These are phyloP conservation scores for Psilocybe mexicana DNA, from an alignment of 1,284 basidiomycete genomes.

Conservation along the genomic window DNA sequence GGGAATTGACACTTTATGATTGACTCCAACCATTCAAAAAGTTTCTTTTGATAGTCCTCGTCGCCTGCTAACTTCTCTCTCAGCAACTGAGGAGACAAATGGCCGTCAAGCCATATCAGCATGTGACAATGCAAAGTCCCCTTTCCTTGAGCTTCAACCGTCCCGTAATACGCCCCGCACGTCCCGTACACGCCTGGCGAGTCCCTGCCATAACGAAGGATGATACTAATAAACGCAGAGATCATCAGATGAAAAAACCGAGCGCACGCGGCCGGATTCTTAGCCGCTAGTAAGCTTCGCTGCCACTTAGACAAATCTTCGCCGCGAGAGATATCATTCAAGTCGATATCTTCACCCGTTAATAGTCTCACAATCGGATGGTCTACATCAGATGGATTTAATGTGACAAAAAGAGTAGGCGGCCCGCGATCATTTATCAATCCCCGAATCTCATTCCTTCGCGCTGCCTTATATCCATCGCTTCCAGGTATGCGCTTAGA, in stretches of 20 bases:
- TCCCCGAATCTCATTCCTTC: slow-evolving; percentile 17
- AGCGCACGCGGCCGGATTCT: slow-evolving; percentile 20
- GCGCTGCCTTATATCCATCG: slow-evolving; percentile 10
- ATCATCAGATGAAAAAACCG: slow-evolving; percentile 24
- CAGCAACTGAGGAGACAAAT: slow-evolving; percentile 11
- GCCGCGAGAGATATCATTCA: slow-evolving; percentile 5
- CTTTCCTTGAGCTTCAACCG: slow-evolving; percentile 22
- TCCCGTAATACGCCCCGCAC: slow-evolving; percentile 30
- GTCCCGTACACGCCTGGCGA: slow-evolving; percentile 22
- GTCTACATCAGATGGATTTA: slow-evolving; percentile 26
- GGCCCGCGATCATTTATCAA: slow-evolving; percentile 21
- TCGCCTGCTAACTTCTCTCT: slow-evolving; percentile 11
- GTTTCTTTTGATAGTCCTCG: background rate
- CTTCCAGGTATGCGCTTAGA: slow-evolving; percentile 11
- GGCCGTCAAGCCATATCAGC: slow-evolving; percentile 26
- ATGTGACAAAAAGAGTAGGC: slow-evolving; percentile 27
- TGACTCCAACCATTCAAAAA: slow-evolving; percentile 13
- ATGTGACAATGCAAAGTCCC: slow-evolving; percentile 23
- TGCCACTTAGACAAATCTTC: slow-evolving; percentile 11
- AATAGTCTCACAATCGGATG: slow-evolving; percentile 19
- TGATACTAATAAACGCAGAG: slow-evolving; percentile 13
- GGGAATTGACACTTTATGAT: slow-evolving; percentile 11
- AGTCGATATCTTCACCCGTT: slow-evolving; percentile 10
- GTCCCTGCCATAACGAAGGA: slow-evolving; percentile 11
- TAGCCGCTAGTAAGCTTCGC: slow-evolving; percentile 13